Evolutionary conservation across 148 eudicot species (phyloP).

Genomic region (Euryodendron excelsum): DNA sequence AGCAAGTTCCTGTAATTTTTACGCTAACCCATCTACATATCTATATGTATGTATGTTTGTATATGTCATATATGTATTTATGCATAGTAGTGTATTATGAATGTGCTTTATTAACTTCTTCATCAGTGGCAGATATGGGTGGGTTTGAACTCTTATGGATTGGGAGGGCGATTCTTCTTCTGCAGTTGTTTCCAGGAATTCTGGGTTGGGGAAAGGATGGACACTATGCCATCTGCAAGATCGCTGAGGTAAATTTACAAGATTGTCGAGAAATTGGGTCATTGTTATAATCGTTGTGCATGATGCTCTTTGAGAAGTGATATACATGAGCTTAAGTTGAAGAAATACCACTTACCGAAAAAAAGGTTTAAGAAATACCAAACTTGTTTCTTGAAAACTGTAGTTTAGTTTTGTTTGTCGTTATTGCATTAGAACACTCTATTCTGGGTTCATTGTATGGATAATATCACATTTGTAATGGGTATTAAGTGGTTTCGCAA

Average conservation of each 20-base stretch:
- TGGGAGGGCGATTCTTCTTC: constrained; percentile 29
- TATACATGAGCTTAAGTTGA: too few species aligned
- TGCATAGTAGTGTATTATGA: neutral
- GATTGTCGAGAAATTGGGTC: neutral
- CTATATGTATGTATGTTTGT: neutral
- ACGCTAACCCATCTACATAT: neutral
- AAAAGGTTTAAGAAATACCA: neutral
- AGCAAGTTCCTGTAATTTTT: neutral
- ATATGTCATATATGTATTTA: neutral
- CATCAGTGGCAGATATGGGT: constrained; percentile 30
- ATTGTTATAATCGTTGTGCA: neutral
- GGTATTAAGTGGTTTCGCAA: neutral
- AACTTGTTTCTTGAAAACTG: neutral
- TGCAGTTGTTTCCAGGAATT: constrained; percentile 45
- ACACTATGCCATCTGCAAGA: constrained; percentile 60
- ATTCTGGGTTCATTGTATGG: neutral
- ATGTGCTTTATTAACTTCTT: neutral
- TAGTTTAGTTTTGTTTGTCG: neutral
- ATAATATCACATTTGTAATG: neutral
- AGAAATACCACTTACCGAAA: neutral
- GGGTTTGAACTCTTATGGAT: constrained; percentile 26
- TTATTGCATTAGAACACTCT: neutral
- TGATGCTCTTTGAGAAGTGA: too few species aligned
- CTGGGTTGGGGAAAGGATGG: constrained; percentile 84
- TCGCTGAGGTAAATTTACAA: constrained; percentile 52